Evolutionary conservation across 176 grass and related monocot genomes (phyloP).

Genomic region (Stipa capillata): DNA sequence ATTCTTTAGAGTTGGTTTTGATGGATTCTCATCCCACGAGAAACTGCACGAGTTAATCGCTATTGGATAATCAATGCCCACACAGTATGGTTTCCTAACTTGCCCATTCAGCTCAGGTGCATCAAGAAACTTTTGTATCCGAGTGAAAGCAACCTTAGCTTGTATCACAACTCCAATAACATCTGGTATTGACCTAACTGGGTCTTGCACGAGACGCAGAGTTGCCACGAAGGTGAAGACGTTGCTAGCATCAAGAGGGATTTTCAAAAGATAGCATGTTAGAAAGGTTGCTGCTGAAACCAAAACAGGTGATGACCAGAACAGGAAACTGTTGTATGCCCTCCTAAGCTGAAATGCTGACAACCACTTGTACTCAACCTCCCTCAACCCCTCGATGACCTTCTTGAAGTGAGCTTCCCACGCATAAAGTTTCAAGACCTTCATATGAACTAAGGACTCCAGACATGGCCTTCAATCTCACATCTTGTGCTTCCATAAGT

Average conservation of each 20-base stretch:
- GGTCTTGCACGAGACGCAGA: constrained; percentile 73
- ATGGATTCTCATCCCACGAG: constrained; percentile 69
- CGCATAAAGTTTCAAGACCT: constrained; percentile 84
- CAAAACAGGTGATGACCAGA: constrained; percentile 88
- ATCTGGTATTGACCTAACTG: constrained; percentile 71
- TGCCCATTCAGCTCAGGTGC: constrained; percentile 60
- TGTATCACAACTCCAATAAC: constrained; percentile 82
- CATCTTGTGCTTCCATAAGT: constrained; percentile 89
- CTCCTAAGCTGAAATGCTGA: constrained; percentile 71
- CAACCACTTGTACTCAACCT: constrained; percentile 72
- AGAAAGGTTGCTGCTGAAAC: constrained; percentile 82
- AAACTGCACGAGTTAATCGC: constrained; percentile 53
- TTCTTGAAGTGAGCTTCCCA: constrained; percentile 93
- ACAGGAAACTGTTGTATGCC: constrained; percentile 80
- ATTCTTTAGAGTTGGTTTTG: constrained; percentile 58
- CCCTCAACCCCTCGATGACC: constrained; percentile 64
- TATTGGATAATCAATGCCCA: constrained; percentile 29
- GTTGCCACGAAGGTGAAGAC: constrained; percentile 90
- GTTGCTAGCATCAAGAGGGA: constrained; percentile 77
- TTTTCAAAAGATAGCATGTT: constrained; percentile 64
- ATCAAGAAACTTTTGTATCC: constrained; percentile 70
- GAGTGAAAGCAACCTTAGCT: constrained; percentile 80
- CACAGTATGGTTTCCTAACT: constrained; percentile 16
- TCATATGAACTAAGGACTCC: constrained; percentile 84
- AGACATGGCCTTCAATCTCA: constrained; percentile 73